Base-by-base conservation (phyloP, 164 flowering plant species). In the Kalanchoe fedtschenkoi region DNA sequence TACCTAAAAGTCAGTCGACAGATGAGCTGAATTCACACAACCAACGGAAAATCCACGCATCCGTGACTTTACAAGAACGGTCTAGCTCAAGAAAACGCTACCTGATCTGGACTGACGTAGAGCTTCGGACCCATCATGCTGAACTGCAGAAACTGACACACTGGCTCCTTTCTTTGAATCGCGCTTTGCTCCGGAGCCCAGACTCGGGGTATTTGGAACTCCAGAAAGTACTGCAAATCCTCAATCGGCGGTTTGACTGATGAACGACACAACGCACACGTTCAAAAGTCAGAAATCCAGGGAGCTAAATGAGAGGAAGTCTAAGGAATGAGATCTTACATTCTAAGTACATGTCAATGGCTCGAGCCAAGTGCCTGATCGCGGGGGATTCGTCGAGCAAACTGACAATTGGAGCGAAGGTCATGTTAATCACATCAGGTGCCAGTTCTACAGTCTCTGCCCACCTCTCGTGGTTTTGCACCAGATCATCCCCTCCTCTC, bases 91-190 rank as follows among this genome's bases (percentile, higher is more conserved):
- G n/a, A n/a, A n/a, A n/a, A n/a, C n/a, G n/a, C n/a, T n/a, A 85
- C 96, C 85, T 87, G 97, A 64, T 89, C 88, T 71, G 75, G 85
- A 77, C 85, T 75, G 71, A 90, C 80, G 69, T 83, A 83, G 58
- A 90, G 89, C 77, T 86, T 90, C 63, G 77, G 95, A 17, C 97
- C 92, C 92, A 90, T 90, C 42, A 90, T 64, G 71, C 95, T 88
- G 71, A 86, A 90, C 66, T 90, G 95, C 76, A 90, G 61, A 24
- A 81, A 81, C 24, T 86, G 89, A 72, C 92, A 88, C 66, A 88
- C 86, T 56, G 95, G 97, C 66, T 86, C 92, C 72, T 88, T 88
- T 66, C 89, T 80, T 60, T 74, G 83, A 64, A 79, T 68, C 28
- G 67, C 72, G 61, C 84, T 80, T 32, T 74, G 77, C 17, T 77